Percentiles rank a stretch among this genome's conserved stretches.
These are phyloP conservation scores for Agastache rugosa DNA, from an alignment of 257 asterid genomes.

Conservation along the genomic window DNA sequence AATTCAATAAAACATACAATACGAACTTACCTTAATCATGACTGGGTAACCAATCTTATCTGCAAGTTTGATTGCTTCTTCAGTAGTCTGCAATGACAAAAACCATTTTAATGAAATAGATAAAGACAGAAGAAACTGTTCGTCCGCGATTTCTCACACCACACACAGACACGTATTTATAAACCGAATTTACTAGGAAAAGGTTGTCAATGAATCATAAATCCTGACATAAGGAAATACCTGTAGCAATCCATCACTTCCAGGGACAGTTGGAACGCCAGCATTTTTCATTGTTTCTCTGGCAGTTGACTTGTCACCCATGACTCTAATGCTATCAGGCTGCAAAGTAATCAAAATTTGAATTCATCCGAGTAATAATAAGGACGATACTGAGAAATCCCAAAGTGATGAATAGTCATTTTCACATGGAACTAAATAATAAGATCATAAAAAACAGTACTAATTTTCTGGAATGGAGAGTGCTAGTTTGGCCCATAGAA, in stretches of 20 bases:
- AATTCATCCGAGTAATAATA: not conserved
- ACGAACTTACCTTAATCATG: constrained; percentile 82
- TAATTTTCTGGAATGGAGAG: not conserved
- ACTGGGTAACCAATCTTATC: constrained; percentile 90
- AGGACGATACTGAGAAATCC: not conserved
- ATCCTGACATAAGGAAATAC: constrained; percentile 44
- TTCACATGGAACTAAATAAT: too few relatives aligned
- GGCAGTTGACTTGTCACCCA: constrained; percentile 99
- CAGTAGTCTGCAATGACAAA: constrained; percentile 67
- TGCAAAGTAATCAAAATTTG: constrained; percentile 45
- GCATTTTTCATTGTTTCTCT: constrained; percentile 99
- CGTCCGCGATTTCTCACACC: not conserved
- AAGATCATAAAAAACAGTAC: not conserved
- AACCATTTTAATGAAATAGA: constrained; percentile 14
- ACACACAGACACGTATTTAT: not conserved
- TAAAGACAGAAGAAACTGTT: constrained; percentile 9
- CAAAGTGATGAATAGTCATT: not conserved
- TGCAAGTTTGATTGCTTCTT: constrained; percentile 86
- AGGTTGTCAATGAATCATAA: constrained; percentile 16
- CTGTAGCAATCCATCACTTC: constrained; percentile 92
- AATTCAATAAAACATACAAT: constrained; percentile 13
- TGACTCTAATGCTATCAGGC: constrained; percentile 96
- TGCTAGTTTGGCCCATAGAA: too few relatives aligned
- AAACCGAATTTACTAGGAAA: constrained; percentile 6
- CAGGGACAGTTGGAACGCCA: constrained; percentile 99